Evolutionary conservation across 768 basidiomycete genomes (phyloP).

Genomic region (Mycena olivaceomarginata): DNA sequence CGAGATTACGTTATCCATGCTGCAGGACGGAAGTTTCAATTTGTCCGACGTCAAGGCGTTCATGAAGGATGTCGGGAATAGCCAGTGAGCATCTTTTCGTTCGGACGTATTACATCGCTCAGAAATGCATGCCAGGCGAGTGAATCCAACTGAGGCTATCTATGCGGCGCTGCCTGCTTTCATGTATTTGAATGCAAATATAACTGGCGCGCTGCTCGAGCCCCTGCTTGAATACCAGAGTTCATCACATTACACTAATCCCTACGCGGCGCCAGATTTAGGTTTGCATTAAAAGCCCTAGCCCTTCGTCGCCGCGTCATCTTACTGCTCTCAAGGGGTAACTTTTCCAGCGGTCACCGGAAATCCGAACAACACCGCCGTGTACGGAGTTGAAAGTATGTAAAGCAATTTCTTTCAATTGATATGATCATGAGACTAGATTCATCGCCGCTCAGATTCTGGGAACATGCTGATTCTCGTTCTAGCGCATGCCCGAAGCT

Average conservation of each 20-base stretch:
- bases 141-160: conserved; percentile 56
- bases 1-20: conserved; percentile 65
- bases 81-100: conserved; percentile 55
- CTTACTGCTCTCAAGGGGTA: conserved; percentile 23
- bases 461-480: conserved; percentile 79
- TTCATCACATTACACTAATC: conserved; percentile 43
- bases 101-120: not conserved
- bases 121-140: conserved; percentile 11
- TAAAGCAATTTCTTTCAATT: conserved; percentile 12
- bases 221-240: conserved; percentile 54
- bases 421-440: not conserved
- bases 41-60: conserved; percentile 65
- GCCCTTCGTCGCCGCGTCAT: not conserved
- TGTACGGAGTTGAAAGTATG: conserved; percentile 45
- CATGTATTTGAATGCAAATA: conserved; percentile 46
- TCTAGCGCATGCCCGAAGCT: conserved; percentile 59
- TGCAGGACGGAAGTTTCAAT: conserved; percentile 55
- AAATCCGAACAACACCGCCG: conserved; percentile 37
- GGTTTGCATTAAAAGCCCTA: conserved; percentile 43
- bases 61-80: conserved; percentile 68
- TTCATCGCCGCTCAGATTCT: conserved; percentile 60
- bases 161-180: conserved; percentile 47
- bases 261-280: conserved; percentile 56
- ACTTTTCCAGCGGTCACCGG: conserved; percentile 47
- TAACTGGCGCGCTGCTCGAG: no score